Conservation (phyloP, 2,329 filamentous ascomycete genomes). For the Xylariaceae sp. region DNA sequence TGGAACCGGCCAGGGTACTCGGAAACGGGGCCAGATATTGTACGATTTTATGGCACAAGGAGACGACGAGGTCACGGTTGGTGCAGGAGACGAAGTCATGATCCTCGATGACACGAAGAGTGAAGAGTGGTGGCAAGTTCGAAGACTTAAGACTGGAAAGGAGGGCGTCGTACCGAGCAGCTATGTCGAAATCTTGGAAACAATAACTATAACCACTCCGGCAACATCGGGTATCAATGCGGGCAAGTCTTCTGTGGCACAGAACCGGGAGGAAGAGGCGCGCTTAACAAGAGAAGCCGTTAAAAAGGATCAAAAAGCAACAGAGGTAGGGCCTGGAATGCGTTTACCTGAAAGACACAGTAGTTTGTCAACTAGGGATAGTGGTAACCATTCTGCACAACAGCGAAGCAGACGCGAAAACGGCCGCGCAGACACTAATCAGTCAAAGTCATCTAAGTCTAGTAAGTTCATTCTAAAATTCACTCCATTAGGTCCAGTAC, state of each 20-base stretch:
- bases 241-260: constrained; percentile 72
- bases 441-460: constrained; percentile 66
- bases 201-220: constrained; percentile 61
- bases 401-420: constrained; percentile 77
- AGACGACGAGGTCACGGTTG: constrained; percentile 94
- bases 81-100: constrained; percentile 86
- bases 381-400: constrained; percentile 71
- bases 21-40: constrained; percentile 84
- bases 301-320: constrained; percentile 68
- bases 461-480: constrained; percentile 63
- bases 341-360: constrained; percentile 79
- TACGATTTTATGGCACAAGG: constrained; percentile 98
- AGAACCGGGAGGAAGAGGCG: constrained; percentile 81
- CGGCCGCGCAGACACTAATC: constrained; percentile 62
- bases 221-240: constrained; percentile 58
- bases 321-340: constrained; percentile 80
- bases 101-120: constrained; percentile 90
- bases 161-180: constrained; percentile 96
- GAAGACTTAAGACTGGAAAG: constrained; percentile 86
- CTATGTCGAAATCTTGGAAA: constrained; percentile 88
- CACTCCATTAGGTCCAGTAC: background rate
- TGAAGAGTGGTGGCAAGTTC: constrained; percentile 98
- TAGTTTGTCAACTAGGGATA: constrained; percentile 73
- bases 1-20: constrained; percentile 67
- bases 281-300: constrained; percentile 81